These are phyloP conservation scores for Mortierella sp. DNA, from an alignment of 371 early-diverging fungal species.

Conservation along the genomic window DNA sequence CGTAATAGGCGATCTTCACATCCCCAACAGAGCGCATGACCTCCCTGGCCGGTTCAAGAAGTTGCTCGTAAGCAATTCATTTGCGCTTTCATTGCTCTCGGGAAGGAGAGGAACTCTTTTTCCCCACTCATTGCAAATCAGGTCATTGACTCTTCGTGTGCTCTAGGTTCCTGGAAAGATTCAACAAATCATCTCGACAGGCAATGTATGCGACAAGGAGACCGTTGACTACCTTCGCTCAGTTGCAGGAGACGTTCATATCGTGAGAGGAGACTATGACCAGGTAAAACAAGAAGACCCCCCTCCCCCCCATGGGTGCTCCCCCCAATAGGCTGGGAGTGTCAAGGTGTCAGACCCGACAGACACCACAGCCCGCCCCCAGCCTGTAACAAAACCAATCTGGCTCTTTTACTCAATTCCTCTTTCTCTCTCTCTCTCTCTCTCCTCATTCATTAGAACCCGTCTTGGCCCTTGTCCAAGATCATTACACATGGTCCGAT, in stretches of 20 bases:
- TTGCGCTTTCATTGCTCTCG: no score
- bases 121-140: background rate
- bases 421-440: background rate
- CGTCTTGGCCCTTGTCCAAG: slow-evolving; percentile 70
- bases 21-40: slow-evolving; percentile 90
- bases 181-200: slow-evolving; percentile 93
- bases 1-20: slow-evolving; percentile 94
- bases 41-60: slow-evolving; percentile 92
- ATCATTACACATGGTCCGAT: slow-evolving; percentile 81
- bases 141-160: background rate
- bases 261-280: slow-evolving; percentile 91
- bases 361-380: no score
- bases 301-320: no score
- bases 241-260: slow-evolving; percentile 81
- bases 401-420: no score
- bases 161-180: slow-evolving; percentile 91
- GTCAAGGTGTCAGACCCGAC: no score
- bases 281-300: no score
- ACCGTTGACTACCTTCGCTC: slow-evolving; percentile 88
- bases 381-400: no score
- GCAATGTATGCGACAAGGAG: slow-evolving; percentile 86
- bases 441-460: slow-evolving; percentile 49
- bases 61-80: slow-evolving; percentile 74
- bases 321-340: no score
- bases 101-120: no score